Evolutionary conservation across 805 yeast species (phyloP).

Genomic region (Spathaspora sp.): DNA sequence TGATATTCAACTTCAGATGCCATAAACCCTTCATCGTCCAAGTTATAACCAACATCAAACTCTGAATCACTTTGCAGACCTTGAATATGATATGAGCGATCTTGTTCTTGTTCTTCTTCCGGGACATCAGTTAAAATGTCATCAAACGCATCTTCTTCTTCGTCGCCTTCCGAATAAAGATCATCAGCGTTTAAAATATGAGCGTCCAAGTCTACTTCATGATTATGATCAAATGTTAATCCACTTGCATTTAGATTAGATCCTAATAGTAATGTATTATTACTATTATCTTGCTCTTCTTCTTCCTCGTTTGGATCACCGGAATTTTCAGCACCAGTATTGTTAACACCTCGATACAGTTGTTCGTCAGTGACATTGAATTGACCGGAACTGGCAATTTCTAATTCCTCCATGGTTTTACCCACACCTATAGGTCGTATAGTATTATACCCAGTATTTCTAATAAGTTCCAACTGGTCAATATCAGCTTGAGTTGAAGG

Average conservation of each 20-base stretch:
- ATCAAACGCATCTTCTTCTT: conserved; percentile 26
- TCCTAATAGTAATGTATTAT: not conserved
- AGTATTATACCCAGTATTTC: conserved; percentile 30
- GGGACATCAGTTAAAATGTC: conserved; percentile 14
- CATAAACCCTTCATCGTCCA: conserved; percentile 41
- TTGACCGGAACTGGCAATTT: conserved; percentile 14
- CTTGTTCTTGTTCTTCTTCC: conserved; percentile 11
- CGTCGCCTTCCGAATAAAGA: conserved; percentile 27
- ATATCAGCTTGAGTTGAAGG: conserved; percentile 19
- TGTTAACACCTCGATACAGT: not conserved
- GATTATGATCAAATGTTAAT: conserved; percentile 2
- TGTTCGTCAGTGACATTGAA: conserved; percentile 7
- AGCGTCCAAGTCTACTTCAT: conserved; percentile 44
- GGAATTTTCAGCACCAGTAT: conserved; percentile 4
- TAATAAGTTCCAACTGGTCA: conserved; percentile 21
- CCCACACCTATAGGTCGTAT: conserved; percentile 38
- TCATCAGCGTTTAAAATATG: conserved; percentile 42
- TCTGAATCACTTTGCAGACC: conserved; percentile 7
- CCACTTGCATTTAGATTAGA: not conserved
- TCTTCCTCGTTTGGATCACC: not conserved
- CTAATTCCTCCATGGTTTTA: conserved; percentile 38
- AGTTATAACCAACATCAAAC: conserved; percentile 9
- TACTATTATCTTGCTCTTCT: not conserved
- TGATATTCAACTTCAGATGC: conserved; percentile 46
- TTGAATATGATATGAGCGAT: not conserved